Evolutionary conservation across 2,329 filamentous ascomycete species (phyloP), one percentile per base, ranked within the genome.

Genomic region (Cryphonectria naterciae): DNA sequence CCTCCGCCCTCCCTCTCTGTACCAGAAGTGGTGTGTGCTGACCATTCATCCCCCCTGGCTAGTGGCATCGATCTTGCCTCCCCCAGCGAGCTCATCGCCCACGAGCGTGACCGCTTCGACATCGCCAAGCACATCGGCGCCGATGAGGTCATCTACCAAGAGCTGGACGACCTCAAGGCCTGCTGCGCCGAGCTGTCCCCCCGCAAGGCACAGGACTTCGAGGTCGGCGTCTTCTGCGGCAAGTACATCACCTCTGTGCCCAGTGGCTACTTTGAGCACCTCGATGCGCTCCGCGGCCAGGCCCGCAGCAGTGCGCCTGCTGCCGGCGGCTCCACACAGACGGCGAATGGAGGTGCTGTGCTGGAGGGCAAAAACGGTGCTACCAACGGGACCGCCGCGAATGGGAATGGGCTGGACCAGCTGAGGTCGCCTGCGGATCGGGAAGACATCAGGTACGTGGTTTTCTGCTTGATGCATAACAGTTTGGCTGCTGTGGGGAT

Each of bases 211-310:
- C 79, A 81, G 49, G 78, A 88, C 76, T 98, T 98, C 75, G 95
- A 98, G 79, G 90, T 97, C 2, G 95, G 95, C 68, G 95, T 98
- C 11, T 98, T 98, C 83, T 94, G 91, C 77, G 95, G 95, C 62
- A 89, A 90, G 74, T 98, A 98, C 80, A 86, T 93, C 73, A 98
- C 95, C 0, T 89, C 89, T 0, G 92, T 98, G 1, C 88, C 91
- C 1, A 87, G 90, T 8, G 90, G 88, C 52, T 98, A 98, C 82
- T 96, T 98, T 75, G 89, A 93, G 74, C 93, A 94, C 76, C 85
- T 97, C 6, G 91, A 93, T 80, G 84, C 86, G 71, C 81, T 94
- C 25, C 86, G 93, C 68, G 92, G 91, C 63, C 90, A 93, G 79
- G 91, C 88, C 73, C 85, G 87, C 73, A 92, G 92, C 80, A 73